Evolutionary conservation across 257 asterid species (phyloP), one percentile per base, ranked within the genome.

Genomic region (Penstemon eatonii): DNA sequence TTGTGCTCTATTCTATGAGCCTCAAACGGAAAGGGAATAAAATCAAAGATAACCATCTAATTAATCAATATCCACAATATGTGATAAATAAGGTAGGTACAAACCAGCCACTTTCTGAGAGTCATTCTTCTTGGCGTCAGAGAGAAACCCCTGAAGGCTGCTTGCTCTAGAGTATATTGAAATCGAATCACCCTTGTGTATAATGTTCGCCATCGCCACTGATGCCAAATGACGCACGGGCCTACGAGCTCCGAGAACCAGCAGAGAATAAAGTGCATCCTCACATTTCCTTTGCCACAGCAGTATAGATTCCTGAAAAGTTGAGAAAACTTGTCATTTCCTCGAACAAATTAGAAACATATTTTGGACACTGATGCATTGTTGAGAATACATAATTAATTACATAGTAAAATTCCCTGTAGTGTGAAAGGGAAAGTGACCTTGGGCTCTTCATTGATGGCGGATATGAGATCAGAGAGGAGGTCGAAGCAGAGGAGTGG

Each of bases 141-240:
- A 85, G 57, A 94, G 95, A 77, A 90, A 86, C 64, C 99, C 99
- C 87, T 91, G 99, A 58, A 94, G 91, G 76, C 87, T 87, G 86
- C 99, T 94, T 45, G 91, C 99, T 77, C 99, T 89, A 13, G 99
- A 94, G 84, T 94, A 94, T 79, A 94, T 83, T 0, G 99, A 91
- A 68, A 94, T 94, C 60, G 75, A 50, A 71, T 94, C 97, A 69
- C 96, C 97, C 83, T 91, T 94, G 56, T 65, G 72, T 73, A 94
- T 91, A 60, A 86, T 80, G 78, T 83, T 91, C n/a, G 96, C 89
- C 97, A 90, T 89, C 62, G 97, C 97, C 78, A 86, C 81, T 56
- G 99, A 94, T 61, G 99, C 89, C 83, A 94, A 74, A 84, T 94
- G 99, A 47, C 97, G 86, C 65, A 94, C 96, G 3, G 97, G 99